A percentile compares a stretch with the other conserved stretches of the same genome.
Conservation (phyloP, 192 early-diverging fungal genomes). For the Pilaira anomala region DNA sequence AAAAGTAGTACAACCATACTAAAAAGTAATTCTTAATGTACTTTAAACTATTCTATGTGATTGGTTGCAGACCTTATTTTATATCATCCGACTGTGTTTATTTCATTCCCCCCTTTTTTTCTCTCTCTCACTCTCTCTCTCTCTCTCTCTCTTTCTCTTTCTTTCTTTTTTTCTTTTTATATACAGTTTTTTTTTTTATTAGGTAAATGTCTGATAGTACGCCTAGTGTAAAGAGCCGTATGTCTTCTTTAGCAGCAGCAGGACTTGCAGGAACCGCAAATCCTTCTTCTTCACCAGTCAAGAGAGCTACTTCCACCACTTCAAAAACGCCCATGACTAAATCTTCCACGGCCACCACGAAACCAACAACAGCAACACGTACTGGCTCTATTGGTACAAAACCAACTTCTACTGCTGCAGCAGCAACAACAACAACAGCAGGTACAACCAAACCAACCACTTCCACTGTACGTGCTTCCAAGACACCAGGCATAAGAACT, state of each 20-base stretch:
- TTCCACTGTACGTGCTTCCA: conserved; percentile 1
- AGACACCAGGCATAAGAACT: neutral
- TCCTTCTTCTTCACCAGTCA: neutral
- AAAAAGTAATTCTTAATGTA: too few relatives aligned
- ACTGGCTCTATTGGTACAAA: neutral
- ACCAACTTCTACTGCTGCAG: neutral
- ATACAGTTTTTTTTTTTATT: too few relatives aligned
- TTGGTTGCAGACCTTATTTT: too few relatives aligned
- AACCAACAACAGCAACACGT: neutral
- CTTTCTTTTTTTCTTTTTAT: too few relatives aligned
- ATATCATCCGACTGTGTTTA: too few relatives aligned
- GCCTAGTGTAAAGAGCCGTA: conserved; percentile 11
- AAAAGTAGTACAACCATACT: too few relatives aligned
- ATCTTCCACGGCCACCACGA: neutral
- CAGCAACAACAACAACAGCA: neutral
- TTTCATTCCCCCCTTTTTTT: too few relatives aligned
- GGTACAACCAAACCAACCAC: neutral
- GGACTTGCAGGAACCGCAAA: conserved; percentile 1
- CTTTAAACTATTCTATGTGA: too few relatives aligned
- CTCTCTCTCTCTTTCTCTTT: too few relatives aligned
- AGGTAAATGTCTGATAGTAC: conserved; percentile 5
- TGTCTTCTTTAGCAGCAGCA: conserved; percentile 13
- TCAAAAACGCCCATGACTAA: conserved; percentile 3
- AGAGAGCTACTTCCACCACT: neutral
- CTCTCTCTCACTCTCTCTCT: too few relatives aligned